Conservation (phyloP, 1,284 basidiomycete species). For the Abortiporus biennis region DNA sequence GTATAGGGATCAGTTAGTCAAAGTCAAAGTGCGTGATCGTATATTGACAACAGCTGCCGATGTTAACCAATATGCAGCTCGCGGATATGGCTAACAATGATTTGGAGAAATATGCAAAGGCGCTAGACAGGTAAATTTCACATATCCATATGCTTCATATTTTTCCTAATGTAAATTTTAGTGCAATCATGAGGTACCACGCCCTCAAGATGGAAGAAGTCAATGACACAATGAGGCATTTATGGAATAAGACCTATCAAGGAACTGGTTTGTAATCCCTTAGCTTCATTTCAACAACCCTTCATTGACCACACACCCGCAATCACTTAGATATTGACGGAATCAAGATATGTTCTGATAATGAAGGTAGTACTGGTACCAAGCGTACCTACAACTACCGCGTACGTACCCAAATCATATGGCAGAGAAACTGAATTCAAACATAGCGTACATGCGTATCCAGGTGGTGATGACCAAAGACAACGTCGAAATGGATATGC, state of each 20-base stretch:
- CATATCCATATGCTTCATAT: neutral
- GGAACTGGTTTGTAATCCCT: constrained; percentile 68
- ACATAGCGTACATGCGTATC: constrained; percentile 18
- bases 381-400: constrained; percentile 98
- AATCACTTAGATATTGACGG: constrained; percentile 83
- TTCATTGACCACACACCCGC: constrained; percentile 6
- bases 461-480: constrained; percentile 99
- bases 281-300: neutral
- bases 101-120: constrained; percentile 96
- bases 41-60: neutral
- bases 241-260: constrained; percentile 99
- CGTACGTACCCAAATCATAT: constrained; percentile 34
- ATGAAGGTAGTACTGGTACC: constrained; percentile 72
- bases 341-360: constrained; percentile 92
- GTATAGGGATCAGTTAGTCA: constrained; percentile 89
- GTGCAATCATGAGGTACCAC: constrained; percentile 98
- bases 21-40: constrained; percentile 70
- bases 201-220: constrained; percentile 99
- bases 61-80: constrained; percentile 45
- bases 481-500: constrained; percentile 99
- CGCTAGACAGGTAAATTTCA: constrained; percentile 77
- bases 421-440: neutral
- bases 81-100: constrained; percentile 94
- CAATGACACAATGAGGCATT: constrained; percentile 91
- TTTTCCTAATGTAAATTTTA: constrained; percentile 23